Base-by-base conservation (phyloP, 208 protist species). In the Phytomonas francai region DNA sequence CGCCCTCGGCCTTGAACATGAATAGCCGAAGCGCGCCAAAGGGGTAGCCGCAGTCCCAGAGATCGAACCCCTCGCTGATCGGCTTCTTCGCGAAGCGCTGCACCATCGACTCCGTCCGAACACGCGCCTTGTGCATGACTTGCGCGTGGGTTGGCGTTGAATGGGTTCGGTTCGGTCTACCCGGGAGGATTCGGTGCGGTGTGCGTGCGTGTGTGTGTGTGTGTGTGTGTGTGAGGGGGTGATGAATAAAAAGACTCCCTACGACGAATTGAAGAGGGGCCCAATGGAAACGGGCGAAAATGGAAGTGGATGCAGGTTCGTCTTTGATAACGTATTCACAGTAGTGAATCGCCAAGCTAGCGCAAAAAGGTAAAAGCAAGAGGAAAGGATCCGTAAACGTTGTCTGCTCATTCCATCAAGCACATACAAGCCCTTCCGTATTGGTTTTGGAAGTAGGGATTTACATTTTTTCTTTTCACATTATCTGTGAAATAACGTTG, bases 11-110 rank as follows among this genome's bases (percentile, higher is more conserved):
- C 72, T 96, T 96, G 73, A 93, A 96, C 49, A 86, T 83, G 70
- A 96, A 94, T 45, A 96, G 74, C 32, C 91, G 85, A 61, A 96
- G 80, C 14, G 91, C 88, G 42, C 87, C 88, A 49, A 96, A 77
- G 19, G 83, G 81, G 80, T 96, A 96, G 63, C 87, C 91, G 63
- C 83, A 71, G 72, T 96, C 91, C 88, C 91, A 96, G 29, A 96
- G 75, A 39, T 87, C 77, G 77, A 90, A 96, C 14, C 91, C 91
- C 74, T 96, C 91, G 60, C 83, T 82, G 57, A 96, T 91, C 12
- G 86, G 78, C 65, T 90, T 92, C 67, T 88, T 91, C 60, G 88
- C 72, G 73, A 91, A 92, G 11, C 88, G 80, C 72, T 94, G 85
- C 31, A 89, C 87, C 68, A 89, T 93, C 27, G 91, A 96, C 77